Base-by-base conservation (phyloP, 2,329 filamentous ascomycete genomes). In the Sporothrix brunneoviolacea region DNA sequence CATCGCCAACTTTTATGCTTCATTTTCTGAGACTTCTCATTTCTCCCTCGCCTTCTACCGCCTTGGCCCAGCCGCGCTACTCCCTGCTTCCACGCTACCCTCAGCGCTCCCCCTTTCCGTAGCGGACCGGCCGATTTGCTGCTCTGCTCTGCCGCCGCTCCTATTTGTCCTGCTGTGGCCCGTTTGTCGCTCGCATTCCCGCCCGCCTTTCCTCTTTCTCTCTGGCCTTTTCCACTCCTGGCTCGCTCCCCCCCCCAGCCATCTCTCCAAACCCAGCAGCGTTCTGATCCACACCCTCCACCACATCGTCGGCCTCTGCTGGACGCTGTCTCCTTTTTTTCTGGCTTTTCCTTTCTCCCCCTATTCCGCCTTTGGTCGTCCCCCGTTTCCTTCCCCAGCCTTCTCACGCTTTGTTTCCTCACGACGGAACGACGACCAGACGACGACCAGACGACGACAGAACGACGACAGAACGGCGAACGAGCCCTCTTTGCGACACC, bases 331-430 rank as follows among this genome's bases (percentile, higher is more conserved):
- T 32, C 45, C 50, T 45, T 45, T 52, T 52, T 52, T 40, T 36
- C n/a, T 21, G n/a, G 27, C 32, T 41, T 42, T 33, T 18, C 32
- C 19, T 13, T 39, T 53, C 22, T 36, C 40, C 45, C 51, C 46
- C 39, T 46, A 41, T 49, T 53, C 35, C 51, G 24, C 43, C 50
- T 52, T 52, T 45, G 46, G 45, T 16, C 42, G 16, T 38, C 13
- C 24, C 30, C 16, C 21, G 8, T 19, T 43, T 36, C 40, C 30
- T 49, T 45, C 36, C 41, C 46, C 45, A 49, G 45, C 51, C 46
- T 53, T 45, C 40, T 24, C 37, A 33, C 35, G 13, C 27, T 39
- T 39, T 46, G 19, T 38, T 18, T 37, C 24, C 37, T 40, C 19
- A 37, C 33, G 30, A 45, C 42, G 32, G 8, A n/a, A 51, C 48